A percentile compares a stretch with the other conserved stretches of the same genome.
These are phyloP conservation scores for Zychaea mexicana DNA, from an alignment of 371 early-diverging fungal species.

Conservation along the genomic window DNA sequence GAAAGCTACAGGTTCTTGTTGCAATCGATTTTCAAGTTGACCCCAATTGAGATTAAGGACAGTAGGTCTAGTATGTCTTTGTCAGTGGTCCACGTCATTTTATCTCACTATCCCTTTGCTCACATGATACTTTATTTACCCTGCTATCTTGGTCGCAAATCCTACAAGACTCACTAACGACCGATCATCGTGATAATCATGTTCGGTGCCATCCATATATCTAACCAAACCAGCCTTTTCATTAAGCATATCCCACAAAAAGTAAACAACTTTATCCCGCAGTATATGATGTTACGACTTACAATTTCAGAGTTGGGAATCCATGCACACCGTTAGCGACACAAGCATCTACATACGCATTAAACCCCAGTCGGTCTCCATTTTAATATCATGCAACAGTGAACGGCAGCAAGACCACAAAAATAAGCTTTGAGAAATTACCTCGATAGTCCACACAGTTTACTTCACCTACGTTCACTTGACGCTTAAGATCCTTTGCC, in stretches of 20 bases:
- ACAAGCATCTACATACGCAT: conserved; percentile 53
- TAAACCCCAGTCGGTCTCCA: no score
- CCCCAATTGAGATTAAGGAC: conserved; percentile 25
- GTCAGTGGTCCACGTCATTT: no score
- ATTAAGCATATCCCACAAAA: background rate
- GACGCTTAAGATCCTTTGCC: conserved; percentile 62
- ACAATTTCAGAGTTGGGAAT: conserved; percentile 83
- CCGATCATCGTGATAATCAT: conserved; percentile 57
- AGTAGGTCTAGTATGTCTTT: conserved; percentile 18
- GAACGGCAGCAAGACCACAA: background rate
- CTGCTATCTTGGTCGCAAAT: conserved; percentile 48
- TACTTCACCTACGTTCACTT: conserved; percentile 81
- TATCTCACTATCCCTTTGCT: no score
- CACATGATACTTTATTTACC: no score
- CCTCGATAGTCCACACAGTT: conserved; percentile 73
- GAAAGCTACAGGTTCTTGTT: conserved; percentile 31
- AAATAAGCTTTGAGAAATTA: conserved; percentile 12
- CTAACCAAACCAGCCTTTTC: background rate
- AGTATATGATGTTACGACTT: no score
- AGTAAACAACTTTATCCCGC: no score
- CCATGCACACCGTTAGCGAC: conserved; percentile 64
- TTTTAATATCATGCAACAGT: no score
- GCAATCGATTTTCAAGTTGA: conserved; percentile 20
- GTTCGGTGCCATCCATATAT: conserved; percentile 36
- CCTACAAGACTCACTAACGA: conserved; percentile 47